These are phyloP conservation scores for Nephelium lappaceum DNA, from an alignment of 345 rosid genomes.

Conservation along the genomic window DNA sequence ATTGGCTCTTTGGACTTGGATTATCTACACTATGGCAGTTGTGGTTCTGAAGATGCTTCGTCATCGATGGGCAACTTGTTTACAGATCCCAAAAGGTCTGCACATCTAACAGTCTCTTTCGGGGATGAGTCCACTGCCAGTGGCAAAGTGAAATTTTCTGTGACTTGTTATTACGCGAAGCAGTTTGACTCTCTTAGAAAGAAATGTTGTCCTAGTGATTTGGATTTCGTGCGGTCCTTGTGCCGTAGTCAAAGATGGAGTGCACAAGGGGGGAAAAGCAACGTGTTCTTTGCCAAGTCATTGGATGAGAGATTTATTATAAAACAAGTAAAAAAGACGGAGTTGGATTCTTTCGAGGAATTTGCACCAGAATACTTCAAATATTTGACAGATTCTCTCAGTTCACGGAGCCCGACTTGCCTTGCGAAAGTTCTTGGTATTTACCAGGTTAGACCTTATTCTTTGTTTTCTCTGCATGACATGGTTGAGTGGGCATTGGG, in stretches of 20 bases:
- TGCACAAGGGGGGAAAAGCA: conserved; percentile 98
- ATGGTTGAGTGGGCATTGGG: background rate
- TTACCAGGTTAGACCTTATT: conserved; percentile 73
- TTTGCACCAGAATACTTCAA: conserved; percentile 86
- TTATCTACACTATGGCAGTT: conserved; percentile 54
- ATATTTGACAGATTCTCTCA: conserved; percentile 70
- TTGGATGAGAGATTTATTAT: conserved; percentile 93
- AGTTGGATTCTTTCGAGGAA: conserved; percentile 89
- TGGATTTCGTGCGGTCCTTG: conserved; percentile 84
- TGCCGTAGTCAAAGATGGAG: conserved; percentile 90
- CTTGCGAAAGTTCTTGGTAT: conserved; percentile 97
- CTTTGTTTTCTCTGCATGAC: background rate
- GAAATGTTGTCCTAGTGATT: conserved; percentile 77
- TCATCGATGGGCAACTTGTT: conserved; percentile 43
- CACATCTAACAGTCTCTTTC: conserved; percentile 72
- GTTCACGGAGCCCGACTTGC: conserved; percentile 88
- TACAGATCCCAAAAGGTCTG: conserved; percentile 66
- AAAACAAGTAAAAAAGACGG: conserved; percentile 87
- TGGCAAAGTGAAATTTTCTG: conserved; percentile 81
- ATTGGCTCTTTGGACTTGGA: conserved; percentile 63
- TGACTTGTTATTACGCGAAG: conserved; percentile 85
- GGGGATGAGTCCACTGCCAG: conserved; percentile 59
- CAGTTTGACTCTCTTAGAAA: conserved; percentile 80
- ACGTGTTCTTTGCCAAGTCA: conserved; percentile 91
- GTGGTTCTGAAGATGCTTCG: conserved; percentile 52